phyloP scores from a whole-genome alignment of 805 yeast species.

The Starmera amethionina region DNA sequence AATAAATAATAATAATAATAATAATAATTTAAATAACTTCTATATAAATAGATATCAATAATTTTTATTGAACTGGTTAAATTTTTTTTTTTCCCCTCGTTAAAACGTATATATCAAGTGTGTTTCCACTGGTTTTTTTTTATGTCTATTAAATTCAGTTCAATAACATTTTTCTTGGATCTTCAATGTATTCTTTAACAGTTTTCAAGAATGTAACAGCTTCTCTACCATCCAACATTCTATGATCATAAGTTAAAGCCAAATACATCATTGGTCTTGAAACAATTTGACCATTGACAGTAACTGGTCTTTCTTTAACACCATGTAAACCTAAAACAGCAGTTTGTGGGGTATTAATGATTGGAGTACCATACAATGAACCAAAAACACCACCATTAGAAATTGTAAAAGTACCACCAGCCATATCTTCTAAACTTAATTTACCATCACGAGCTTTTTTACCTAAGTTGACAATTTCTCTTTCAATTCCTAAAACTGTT shows the following conservation, averaged over 20 bases:
- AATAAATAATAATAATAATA: neutral
- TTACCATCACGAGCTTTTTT: constrained; percentile 94
- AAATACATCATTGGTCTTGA: constrained; percentile 99
- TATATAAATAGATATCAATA: no score
- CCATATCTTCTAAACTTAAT: constrained; percentile 94
- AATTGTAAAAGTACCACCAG: constrained; percentile 98
- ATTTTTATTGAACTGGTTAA: no score
- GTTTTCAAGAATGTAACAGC: constrained; percentile 96
- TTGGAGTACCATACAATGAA: constrained; percentile 95
- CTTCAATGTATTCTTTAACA: constrained; percentile 94
- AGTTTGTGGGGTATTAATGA: constrained; percentile 96
- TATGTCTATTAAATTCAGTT: constrained; percentile 14
- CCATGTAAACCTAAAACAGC: constrained; percentile 98
- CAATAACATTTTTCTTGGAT: constrained; percentile 95
- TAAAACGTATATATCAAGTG: no score
- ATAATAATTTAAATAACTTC: neutral
- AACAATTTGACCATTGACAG: constrained; percentile 91
- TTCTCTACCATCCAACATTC: constrained; percentile 97
- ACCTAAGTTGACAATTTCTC: constrained; percentile 75
- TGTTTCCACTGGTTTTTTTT: no score
- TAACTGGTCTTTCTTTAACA: constrained; percentile 94
- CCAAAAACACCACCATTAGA: constrained; percentile 99
- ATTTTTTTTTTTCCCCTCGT: no score
- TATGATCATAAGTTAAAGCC: constrained; percentile 96
- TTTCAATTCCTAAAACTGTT: constrained; percentile 80